These are phyloP conservation scores for Barnettozyma vustinii DNA, from an alignment of 805 yeast species.

Conservation along the genomic window DNA sequence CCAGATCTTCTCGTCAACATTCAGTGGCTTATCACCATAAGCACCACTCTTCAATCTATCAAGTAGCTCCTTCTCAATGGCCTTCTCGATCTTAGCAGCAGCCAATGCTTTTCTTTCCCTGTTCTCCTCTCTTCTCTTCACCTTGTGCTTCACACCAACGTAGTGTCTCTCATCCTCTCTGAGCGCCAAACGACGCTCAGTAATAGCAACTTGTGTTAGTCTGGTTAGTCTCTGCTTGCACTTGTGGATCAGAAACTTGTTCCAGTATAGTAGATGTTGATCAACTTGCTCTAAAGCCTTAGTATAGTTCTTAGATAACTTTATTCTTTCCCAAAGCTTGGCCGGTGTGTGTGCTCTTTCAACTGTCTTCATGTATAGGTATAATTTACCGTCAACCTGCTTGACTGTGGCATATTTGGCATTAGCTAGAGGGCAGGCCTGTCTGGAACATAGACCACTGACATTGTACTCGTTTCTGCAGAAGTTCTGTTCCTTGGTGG, in stretches of 20 bases:
- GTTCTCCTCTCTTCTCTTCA: slow-evolving; percentile 87
- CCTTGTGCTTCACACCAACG: slow-evolving; percentile 90
- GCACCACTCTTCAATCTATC: slow-evolving; percentile 97
- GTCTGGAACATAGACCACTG: slow-evolving; percentile 87
- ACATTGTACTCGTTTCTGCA: slow-evolving; percentile 97
- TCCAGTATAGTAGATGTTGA: slow-evolving; percentile 87
- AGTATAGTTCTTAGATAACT: slow-evolving; percentile 81
- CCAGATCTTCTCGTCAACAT: slow-evolving; percentile 96
- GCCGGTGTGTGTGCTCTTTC: slow-evolving; percentile 97
- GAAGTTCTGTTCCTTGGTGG: slow-evolving; percentile 84
- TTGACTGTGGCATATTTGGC: slow-evolving; percentile 87
- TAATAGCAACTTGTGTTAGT: slow-evolving; percentile 90
- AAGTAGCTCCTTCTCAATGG: slow-evolving; percentile 90
- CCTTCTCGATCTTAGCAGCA: slow-evolving; percentile 95
- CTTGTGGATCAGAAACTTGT: slow-evolving; percentile 81
- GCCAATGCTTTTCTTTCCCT: slow-evolving; percentile 95
- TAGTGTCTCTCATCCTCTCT: slow-evolving; percentile 89
- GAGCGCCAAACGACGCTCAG: slow-evolving; percentile 88
- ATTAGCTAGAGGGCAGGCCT: slow-evolving; percentile 94
- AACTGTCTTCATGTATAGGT: slow-evolving; percentile 92
- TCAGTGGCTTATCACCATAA: slow-evolving; percentile 95
- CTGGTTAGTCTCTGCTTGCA: slow-evolving; percentile 95
- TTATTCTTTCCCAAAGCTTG: slow-evolving; percentile 91
- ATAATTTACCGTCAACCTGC: slow-evolving; percentile 70
- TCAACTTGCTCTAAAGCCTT: slow-evolving; percentile 88